Conservation (phyloP, 495 filamentous ascomycete genomes). For the Xylaria venustula region DNA sequence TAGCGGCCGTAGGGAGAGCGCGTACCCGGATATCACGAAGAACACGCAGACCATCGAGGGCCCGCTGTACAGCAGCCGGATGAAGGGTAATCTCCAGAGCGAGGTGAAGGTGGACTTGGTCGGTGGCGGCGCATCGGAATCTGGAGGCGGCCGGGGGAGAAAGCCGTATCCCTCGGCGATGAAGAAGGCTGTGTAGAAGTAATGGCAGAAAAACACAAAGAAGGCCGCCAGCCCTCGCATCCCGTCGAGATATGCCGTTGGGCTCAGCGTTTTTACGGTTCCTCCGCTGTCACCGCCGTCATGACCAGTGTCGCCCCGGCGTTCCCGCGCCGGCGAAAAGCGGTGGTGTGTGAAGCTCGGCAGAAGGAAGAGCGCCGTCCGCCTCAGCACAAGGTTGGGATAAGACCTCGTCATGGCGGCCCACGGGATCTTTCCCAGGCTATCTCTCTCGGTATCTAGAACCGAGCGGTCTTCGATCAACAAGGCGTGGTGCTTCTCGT, state of each 20-base stretch:
- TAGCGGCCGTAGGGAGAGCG: constrained; percentile 63
- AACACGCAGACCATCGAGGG: constrained; percentile 74
- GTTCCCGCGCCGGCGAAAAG: constrained; percentile 12
- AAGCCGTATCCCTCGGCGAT: constrained; percentile 43
- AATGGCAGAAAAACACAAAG: constrained; percentile 57
- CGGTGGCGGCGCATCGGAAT: not conserved
- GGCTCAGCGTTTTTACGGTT: constrained; percentile 24
- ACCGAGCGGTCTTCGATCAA: constrained; percentile 26
- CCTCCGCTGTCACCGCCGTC: constrained; percentile 23
- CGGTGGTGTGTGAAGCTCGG: constrained; percentile 39
- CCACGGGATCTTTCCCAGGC: constrained; percentile 23
- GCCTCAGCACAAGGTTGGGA: constrained; percentile 25
- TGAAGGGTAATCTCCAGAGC: constrained; percentile 61
- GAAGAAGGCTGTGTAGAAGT: constrained; percentile 42
- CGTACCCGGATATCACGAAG: constrained; percentile 75
- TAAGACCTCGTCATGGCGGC: constrained; percentile 19
- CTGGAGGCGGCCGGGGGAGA: constrained; percentile 4
- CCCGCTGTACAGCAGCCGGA: constrained; percentile 65
- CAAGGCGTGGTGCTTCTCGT: constrained; percentile 24
- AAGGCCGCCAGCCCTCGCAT: constrained; percentile 59
- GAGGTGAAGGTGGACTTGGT: constrained; percentile 28
- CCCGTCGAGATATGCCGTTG: constrained; percentile 58
- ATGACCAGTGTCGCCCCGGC: not conserved
- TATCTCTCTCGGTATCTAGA: constrained; percentile 22
- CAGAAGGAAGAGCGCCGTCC: constrained; percentile 32